Evolutionary conservation across 2,329 filamentous ascomycete species (phyloP).

Genomic region (Apiospora malaysiana): DNA sequence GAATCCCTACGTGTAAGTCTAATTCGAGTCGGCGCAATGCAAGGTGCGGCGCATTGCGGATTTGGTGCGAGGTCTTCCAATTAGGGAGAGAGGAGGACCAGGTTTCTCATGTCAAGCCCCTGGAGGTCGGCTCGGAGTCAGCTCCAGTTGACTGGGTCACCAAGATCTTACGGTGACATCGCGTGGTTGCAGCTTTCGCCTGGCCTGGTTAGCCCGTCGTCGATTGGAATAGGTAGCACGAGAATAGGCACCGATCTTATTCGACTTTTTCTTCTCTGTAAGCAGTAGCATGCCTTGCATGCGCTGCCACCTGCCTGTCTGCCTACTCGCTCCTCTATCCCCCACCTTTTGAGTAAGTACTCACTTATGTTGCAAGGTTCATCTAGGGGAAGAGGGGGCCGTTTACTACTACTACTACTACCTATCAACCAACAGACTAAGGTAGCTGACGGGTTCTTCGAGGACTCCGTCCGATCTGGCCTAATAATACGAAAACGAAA

Average conservation of each 20-base stretch:
- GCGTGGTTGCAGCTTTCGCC: slow-evolving; percentile 6
- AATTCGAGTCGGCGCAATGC: neutral
- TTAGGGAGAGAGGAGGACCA: neutral
- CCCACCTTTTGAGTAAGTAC: neutral
- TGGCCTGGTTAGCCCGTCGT: slow-evolving; percentile 3
- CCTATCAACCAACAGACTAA: neutral
- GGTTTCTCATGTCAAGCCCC: neutral
- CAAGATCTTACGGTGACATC: neutral
- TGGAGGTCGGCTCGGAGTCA: neutral
- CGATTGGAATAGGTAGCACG: neutral
- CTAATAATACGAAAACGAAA: slow-evolving; percentile 7
- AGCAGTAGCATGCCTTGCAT: neutral
- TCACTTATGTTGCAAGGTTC: neutral
- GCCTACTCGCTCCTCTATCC: neutral
- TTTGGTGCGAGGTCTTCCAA: neutral
- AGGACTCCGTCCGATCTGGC: slow-evolving; percentile 3
- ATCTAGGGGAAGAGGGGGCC: neutral
- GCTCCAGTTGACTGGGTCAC: slow-evolving; percentile 15
- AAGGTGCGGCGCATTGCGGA: neutral
- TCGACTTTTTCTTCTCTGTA: neutral
- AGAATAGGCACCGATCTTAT: too few species aligned
- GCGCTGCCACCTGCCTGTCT: too few species aligned
- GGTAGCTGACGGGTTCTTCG: neutral
- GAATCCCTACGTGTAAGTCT: neutral
- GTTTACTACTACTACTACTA: too few species aligned